Base-by-base conservation (phyloP, 2,329 filamentous ascomycete species). In the Sordariomycetes sp. region DNA sequence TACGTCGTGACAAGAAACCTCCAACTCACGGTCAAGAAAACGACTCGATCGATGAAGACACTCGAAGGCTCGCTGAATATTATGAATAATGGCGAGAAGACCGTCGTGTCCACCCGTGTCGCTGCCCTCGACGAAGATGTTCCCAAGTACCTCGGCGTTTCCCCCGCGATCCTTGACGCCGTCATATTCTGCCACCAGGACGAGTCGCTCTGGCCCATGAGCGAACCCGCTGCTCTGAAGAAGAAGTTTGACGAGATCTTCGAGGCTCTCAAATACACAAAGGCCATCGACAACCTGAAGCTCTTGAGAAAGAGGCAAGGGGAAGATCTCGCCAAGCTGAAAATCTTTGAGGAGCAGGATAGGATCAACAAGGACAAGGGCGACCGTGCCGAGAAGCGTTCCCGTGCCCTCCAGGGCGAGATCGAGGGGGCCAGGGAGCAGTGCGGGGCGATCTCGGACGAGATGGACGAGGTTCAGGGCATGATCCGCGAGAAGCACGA, bases 121-220 rank as follows among this genome's bases (percentile, higher is more conserved):
- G 85, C 85, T 11, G 89, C 97, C 64, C 79, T 97, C 37, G 89
- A 97, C 69, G 80, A 86, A 63, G 82, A 93, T 64, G 87, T 99
- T 69, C 91, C 93, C 0, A 83, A 89, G 64, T 88, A 90, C 63
- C 80, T 99, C 0, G 94, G 94, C 43, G 94, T 97, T 3, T 94
- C 91, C 1, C 86, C 87, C 58, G 92, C 94, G 14, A 86, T 99
- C 58, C 80, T 99, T 28, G 92, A 97, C 64, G 88, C 88, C 60
- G 94, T 99, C 69, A 97, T 99, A 64, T 99, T 99, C 73, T 99
- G 94, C 70, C 94, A 99, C 68, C 94, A 99, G 69, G 94, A 99
- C 69, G 94, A 99, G 64, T 97, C 93, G 28, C 74, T 97, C 32
- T 99, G 94, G 94, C 94, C 94, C 0, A 86, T 99, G 79, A 95